Evolutionary conservation across 345 rosid species (phyloP), one percentile per base, ranked within the genome.

Genomic region (Melaleuca quinquenervia): DNA sequence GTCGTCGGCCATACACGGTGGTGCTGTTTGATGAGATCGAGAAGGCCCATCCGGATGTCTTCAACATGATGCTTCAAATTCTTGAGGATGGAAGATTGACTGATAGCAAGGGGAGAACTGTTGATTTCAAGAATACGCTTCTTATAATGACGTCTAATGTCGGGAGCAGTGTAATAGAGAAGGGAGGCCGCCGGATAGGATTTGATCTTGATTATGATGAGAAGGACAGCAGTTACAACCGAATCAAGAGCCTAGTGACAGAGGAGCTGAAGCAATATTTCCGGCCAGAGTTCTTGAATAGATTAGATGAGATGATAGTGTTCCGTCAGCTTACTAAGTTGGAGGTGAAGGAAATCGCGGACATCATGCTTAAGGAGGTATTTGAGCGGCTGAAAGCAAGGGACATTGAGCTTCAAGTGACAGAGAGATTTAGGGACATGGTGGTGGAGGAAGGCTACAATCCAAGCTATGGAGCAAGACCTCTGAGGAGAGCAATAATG

Each of bases 1-100:
- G 95, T 3, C 94, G 92, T 24, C 91, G 92, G 11, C 94, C 95
- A 60, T 90, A 91, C 86, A 89, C 92, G 0, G 90, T 93, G 0
- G 90, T 93, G 7, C 91, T 93, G 22, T 94, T 95, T 18, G 96
- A 95, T 70, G 97, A 93, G 90, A 93, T 95, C 2, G 96, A 93
- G 29, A 95, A 93, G 86, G 94, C 96, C 10, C 96, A 95, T 58
- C 91, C 88, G 1, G 94, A 95, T 62, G 95, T 95, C 53, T 89
- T 90, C 89, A 93, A 95, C 91, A 89, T 90, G 84, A 87, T 93
- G 94, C 93, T 93, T 54, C 94, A 93, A 29, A 89, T 93, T 60
- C 89, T 95, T 5, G 97, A 93, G 84, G 93, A 92, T 58, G 93
- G 97, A 16, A 90, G 92, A 78, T 45, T 94, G 84, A 93, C 95